A percentile compares a stretch with the other conserved stretches of the same genome.
phyloP scores from a whole-genome alignment of 805 yeast genomes.

The Candida easanensis region DNA sequence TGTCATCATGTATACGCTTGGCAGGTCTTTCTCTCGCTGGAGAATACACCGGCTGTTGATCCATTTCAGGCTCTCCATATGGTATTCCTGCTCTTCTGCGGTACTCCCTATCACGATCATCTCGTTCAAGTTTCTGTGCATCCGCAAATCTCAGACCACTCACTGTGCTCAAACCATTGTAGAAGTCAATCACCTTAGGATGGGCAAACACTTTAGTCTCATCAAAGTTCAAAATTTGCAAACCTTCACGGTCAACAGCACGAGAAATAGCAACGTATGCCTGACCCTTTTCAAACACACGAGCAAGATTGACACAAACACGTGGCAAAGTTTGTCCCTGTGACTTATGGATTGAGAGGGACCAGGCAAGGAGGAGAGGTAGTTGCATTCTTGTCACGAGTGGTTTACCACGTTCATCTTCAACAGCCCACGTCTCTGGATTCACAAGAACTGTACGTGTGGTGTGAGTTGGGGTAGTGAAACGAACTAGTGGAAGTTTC shows the following conservation, averaged over 20 bases:
- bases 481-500: constrained; percentile 74
- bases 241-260: constrained; percentile 78
- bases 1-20: background rate
- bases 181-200: constrained; percentile 67
- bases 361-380: constrained; percentile 94
- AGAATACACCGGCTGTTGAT: background rate
- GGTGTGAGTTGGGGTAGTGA: constrained; percentile 65
- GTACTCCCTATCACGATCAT: background rate
- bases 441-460: constrained; percentile 74
- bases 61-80: background rate
- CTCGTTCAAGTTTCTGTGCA: constrained; percentile 1
- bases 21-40: background rate
- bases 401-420: constrained; percentile 66
- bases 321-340: constrained; percentile 87
- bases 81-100: background rate
- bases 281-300: constrained; percentile 88
- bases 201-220: constrained; percentile 65
- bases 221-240: constrained; percentile 77
- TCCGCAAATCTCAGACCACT: background rate
- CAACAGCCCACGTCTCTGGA: constrained; percentile 79
- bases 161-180: constrained; percentile 42
- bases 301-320: constrained; percentile 72
- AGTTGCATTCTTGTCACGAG: constrained; percentile 74
- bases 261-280: constrained; percentile 94
- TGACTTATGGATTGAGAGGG: constrained; percentile 90